phyloP scores from a whole-genome alignment of 1,284 basidiomycete species.

The Entoloma clypeatum region DNA sequence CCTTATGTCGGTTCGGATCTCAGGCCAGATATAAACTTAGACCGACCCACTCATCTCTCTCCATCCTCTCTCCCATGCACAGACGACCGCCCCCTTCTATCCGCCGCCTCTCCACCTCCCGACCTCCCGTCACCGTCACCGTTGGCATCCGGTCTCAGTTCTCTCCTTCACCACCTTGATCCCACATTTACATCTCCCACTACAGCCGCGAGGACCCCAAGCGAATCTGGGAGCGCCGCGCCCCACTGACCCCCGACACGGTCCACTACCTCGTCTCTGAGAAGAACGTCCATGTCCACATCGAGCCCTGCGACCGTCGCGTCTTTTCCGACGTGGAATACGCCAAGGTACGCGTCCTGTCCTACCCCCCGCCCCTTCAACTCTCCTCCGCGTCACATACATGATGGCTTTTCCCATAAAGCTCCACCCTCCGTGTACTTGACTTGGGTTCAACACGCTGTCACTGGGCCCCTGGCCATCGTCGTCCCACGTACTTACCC shows the following conservation, averaged over 20 bases:
- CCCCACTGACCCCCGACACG: conserved; percentile 74
- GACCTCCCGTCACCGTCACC: conserved; percentile 17
- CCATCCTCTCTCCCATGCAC: conserved; percentile 9
- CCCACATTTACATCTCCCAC: background rate
- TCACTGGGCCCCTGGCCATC: conserved; percentile 2
- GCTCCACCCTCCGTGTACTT: conserved; percentile 5
- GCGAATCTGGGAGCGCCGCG: conserved; percentile 85
- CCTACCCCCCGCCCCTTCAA: background rate
- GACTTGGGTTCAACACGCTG: conserved; percentile 4
- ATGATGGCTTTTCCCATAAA: conserved; percentile 8
- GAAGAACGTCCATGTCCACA: conserved; percentile 58
- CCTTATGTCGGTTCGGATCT: conserved; percentile 15
- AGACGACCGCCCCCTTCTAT: conserved; percentile 4
- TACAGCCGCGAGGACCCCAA: conserved; percentile 67
- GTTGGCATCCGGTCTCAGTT: conserved; percentile 51
- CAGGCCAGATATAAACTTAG: conserved; percentile 12
- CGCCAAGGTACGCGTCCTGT: conserved; percentile 44
- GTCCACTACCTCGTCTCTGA: conserved; percentile 57
- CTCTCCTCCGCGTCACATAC: conserved; percentile 5
- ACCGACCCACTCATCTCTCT: background rate
- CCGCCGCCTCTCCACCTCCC: conserved; percentile 7
- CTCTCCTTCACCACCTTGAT: background rate
- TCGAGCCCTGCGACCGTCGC: conserved; percentile 73
- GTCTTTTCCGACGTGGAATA: conserved; percentile 69
- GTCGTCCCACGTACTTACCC: conserved; percentile 7